These are phyloP conservation scores for Trichosporon sp. DNA, from an alignment of 1,284 basidiomycete species.

Conservation along the genomic window DNA sequence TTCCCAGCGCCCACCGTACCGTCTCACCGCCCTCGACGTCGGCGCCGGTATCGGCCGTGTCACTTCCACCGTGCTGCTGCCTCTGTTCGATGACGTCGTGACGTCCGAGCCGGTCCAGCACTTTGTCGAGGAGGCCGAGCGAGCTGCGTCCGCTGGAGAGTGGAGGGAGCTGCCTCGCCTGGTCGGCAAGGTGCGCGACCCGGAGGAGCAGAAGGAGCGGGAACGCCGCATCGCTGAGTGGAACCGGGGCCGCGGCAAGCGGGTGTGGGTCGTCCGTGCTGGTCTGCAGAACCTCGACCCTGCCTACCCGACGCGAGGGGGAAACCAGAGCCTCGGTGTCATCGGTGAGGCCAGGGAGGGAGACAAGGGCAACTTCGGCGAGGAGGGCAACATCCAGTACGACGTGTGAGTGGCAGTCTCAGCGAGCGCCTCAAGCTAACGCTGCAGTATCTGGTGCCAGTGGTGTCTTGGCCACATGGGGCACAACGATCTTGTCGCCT, in stretches of 20 bases:
- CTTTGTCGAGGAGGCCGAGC: slow-evolving; percentile 69
- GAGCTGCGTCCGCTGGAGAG: slow-evolving; percentile 49
- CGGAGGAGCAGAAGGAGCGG: slow-evolving; percentile 22
- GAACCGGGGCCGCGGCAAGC: slow-evolving; percentile 54
- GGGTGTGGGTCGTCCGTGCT: slow-evolving; percentile 72
- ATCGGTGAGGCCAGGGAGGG: slow-evolving; percentile 35
- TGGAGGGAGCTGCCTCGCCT: slow-evolving; percentile 60
- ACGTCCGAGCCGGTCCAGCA: slow-evolving; percentile 77
- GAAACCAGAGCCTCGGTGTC: slow-evolving; percentile 30
- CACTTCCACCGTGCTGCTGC: slow-evolving; percentile 75
- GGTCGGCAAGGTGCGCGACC: slow-evolving; percentile 18
- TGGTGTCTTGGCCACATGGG: slow-evolving; percentile 84
- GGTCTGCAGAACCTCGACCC: slow-evolving; percentile 76
- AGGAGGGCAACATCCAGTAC: slow-evolving; percentile 37
- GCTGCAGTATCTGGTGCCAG: slow-evolving; percentile 71
- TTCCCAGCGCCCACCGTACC: slow-evolving; percentile 33
- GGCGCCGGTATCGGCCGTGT: slow-evolving; percentile 85
- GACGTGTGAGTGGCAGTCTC: slow-evolving; percentile 40
- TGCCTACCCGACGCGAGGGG: slow-evolving; percentile 48
- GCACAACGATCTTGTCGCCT: slow-evolving; percentile 69
- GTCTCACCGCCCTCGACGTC: slow-evolving; percentile 76
- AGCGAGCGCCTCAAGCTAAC: slow-evolving; percentile 57
- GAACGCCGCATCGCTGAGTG: slow-evolving; percentile 20
- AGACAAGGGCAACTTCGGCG: slow-evolving; percentile 28
- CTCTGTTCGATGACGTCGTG: slow-evolving; percentile 76